Evolutionary conservation across 2,329 filamentous ascomycete genomes (phyloP).

Genomic region (Fusarium sp.): DNA sequence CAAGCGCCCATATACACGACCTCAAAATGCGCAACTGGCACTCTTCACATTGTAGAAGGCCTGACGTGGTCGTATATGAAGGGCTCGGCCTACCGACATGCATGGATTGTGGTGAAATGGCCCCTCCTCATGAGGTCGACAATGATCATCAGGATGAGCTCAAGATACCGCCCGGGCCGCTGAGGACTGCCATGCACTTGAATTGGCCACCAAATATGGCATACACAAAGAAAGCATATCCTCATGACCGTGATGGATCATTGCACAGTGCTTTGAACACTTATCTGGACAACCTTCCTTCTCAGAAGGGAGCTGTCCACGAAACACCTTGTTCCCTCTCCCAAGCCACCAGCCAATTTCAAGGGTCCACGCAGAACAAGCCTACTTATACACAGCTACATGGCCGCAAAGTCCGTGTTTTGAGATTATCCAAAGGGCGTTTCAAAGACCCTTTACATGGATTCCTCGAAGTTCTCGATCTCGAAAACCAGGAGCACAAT

Average conservation of each 20-base stretch:
- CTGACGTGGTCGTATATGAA: neutral
- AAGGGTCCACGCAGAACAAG: neutral
- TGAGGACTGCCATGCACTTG: neutral
- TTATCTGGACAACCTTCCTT: neutral
- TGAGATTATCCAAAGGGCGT: neutral
- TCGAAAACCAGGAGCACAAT: rapidly evolving
- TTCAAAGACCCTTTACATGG: neutral
- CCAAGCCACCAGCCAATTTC: rapidly evolving
- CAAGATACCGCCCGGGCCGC: neutral
- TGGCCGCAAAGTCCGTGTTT: neutral
- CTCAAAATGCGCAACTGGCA: neutral
- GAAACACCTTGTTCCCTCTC: rapidly evolving
- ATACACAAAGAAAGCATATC: neutral
- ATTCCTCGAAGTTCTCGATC: neutral
- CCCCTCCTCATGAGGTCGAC: neutral
- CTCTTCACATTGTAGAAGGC: neutral
- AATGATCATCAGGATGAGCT: neutral
- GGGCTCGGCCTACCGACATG: neutral
- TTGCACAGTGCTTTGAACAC: neutral
- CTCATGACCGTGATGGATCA: neutral
- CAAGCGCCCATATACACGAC: neutral
- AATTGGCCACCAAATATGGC: neutral
- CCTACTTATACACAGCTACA: neutral
- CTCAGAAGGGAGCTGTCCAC: rapidly evolving
- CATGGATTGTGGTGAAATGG: neutral